Evolutionary conservation across 2,329 filamentous ascomycete species (phyloP).

Genomic region (Pseudocercospora fijiensis): DNA sequence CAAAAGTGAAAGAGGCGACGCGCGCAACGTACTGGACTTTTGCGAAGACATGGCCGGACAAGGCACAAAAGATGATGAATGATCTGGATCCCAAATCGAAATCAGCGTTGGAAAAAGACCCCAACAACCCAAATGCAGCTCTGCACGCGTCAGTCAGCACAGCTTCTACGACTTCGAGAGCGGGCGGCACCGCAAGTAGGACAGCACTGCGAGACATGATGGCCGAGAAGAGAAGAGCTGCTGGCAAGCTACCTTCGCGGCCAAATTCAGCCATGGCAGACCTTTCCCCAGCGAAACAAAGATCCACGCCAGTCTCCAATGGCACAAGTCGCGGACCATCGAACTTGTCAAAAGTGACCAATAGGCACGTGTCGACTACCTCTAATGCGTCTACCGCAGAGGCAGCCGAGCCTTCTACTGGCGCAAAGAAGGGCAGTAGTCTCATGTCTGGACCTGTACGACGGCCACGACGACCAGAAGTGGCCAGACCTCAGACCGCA

Average conservation of each 20-base stretch:
- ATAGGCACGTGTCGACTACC: constrained; percentile 33
- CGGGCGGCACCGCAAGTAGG: constrained; percentile 49
- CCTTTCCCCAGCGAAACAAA: constrained; percentile 50
- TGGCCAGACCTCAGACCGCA: constrained; percentile 53
- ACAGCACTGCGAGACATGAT: constrained; percentile 76
- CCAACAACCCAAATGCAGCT: constrained; percentile 69
- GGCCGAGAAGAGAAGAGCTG: constrained; percentile 65
- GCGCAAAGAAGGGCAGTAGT: constrained; percentile 42
- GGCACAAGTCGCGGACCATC: constrained; percentile 32
- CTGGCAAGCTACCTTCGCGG: constrained; percentile 50
- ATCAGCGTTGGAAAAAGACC: constrained; percentile 76
- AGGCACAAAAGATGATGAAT: constrained; percentile 74
- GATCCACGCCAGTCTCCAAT: constrained; percentile 27
- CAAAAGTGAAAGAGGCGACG: constrained; percentile 82
- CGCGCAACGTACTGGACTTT: constrained; percentile 86
- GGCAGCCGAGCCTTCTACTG: constrained; percentile 29
- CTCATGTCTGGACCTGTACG: constrained; percentile 62
- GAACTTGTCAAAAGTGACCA: constrained; percentile 32
- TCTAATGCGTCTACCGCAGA: constrained; percentile 31
- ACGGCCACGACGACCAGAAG: constrained; percentile 49
- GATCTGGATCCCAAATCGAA: constrained; percentile 76
- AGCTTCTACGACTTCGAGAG: constrained; percentile 28
- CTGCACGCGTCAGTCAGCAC: constrained; percentile 50
- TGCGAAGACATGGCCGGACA: constrained; percentile 71
- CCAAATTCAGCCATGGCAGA: constrained; percentile 59